A percentile compares a stretch with the other conserved stretches of the same genome.
These are phyloP conservation scores for Pseudogymnoascus sp. DNA, from an alignment of 2,329 filamentous ascomycete species.

Conservation along the genomic window DNA sequence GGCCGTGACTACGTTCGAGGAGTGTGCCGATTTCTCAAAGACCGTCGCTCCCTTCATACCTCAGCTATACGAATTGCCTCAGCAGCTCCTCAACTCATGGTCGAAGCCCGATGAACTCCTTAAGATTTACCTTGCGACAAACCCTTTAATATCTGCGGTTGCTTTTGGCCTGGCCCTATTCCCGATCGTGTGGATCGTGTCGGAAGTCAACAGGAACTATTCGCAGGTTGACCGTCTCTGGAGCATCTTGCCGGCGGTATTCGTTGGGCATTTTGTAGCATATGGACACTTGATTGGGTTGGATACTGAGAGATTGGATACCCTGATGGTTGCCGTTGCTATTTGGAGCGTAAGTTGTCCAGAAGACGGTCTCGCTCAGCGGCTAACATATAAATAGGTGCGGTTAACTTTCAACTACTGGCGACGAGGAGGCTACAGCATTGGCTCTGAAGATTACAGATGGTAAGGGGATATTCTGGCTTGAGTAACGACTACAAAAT, in stretches of 20 bases:
- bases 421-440: slow-evolving; percentile 82
- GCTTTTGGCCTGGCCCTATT: slow-evolving; percentile 64
- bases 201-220: slow-evolving; percentile 86
- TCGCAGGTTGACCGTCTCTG: slow-evolving; percentile 93
- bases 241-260: slow-evolving; percentile 82
- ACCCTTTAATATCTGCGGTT: slow-evolving; percentile 71
- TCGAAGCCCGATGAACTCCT: slow-evolving; percentile 54
- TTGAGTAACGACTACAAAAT: slow-evolving; percentile 5
- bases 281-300: slow-evolving; percentile 74
- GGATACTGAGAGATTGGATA: slow-evolving; percentile 61
- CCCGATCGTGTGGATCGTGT: slow-evolving; percentile 61
- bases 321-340: slow-evolving; percentile 58
- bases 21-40: slow-evolving; percentile 67
- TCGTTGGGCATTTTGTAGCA: slow-evolving; percentile 73
- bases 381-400: slow-evolving; percentile 36
- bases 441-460: slow-evolving; percentile 91
- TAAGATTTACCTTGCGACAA: slow-evolving; percentile 72
- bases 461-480: slow-evolving; percentile 44
- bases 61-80: slow-evolving; percentile 62
- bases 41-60: slow-evolving; percentile 68
- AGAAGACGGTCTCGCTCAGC: background rate
- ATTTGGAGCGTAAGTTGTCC: slow-evolving; percentile 66
- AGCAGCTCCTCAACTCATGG: slow-evolving; percentile 51
- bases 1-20: slow-evolving; percentile 56
- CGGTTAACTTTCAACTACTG: slow-evolving; percentile 95